Evolutionary conservation across 257 asterid species (phyloP), one percentile per base, ranked within the genome.

Genomic region (Linderniella brevidens): DNA sequence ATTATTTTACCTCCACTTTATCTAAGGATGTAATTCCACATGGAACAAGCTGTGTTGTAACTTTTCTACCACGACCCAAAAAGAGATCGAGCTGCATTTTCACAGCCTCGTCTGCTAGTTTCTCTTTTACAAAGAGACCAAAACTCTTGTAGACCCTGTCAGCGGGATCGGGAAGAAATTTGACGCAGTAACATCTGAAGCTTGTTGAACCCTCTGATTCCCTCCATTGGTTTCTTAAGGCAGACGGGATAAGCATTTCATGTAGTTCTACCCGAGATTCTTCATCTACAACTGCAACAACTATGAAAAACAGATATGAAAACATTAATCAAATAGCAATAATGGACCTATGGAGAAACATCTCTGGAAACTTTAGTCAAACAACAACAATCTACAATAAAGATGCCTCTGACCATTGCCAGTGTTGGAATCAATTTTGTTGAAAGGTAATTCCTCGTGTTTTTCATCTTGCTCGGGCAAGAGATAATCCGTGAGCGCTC

Each of bases 241-340:
- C 80, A 42, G 79, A 72, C 25, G 99, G 99, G 68, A 90, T 79
- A 62, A 81, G 80, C 96, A 90, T 90, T 78, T 85, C 88, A 54
- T 85, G 79, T 48, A 90, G 81, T 68, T 79, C 96, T 35, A 66
- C 77, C 57, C 77, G 83, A 35, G 72, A 66, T 37, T 85, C 79
- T 45, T 68, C 96, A 84, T 80, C 64, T 66, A 62, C 53, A 64
- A 50, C 47, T 56, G 59, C 42, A 56, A 42, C 41, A 59, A 49
- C 16, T 15, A 53, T 41, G 9, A 10, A 10, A 39, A 10, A 39
- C 11, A 11, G 8, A 37, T 37, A 45, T 6, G 4, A 3, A 46
- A 17, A 17, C 19, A 41, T 13, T 13, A 9, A 18, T 16, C 48
- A 13, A 18, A 18, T 43, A 10, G 43, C 14, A 43, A 9, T 12